Percentiles rank a stretch among this genome's conserved stretches.
Evolutionary conservation across 352 stramenopile genomes (phyloP).

Genomic region (Phytophthora ohioensis): DNA sequence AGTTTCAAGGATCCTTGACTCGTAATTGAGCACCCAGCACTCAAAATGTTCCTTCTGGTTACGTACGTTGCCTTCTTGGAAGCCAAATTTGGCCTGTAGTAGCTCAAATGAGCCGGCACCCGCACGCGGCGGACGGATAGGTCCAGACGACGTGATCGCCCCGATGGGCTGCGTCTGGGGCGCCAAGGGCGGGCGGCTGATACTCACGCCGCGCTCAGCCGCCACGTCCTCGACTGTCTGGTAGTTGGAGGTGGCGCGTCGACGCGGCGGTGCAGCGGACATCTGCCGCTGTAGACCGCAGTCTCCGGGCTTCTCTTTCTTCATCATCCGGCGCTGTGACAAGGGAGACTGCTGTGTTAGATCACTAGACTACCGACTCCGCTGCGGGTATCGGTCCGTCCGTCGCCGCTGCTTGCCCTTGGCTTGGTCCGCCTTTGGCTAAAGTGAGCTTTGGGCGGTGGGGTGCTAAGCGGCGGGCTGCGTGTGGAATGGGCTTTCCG

Average conservation of each 20-base stretch:
- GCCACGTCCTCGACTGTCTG: conserved; percentile 77
- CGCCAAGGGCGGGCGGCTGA: conserved; percentile 34
- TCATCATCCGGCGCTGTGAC: conserved; percentile 18
- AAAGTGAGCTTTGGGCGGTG: neutral
- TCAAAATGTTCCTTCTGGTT: conserved; percentile 91
- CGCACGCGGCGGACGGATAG: conserved; percentile 32
- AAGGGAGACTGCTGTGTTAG: neutral
- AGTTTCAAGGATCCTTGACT: conserved; percentile 58
- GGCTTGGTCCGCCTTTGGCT: conserved; percentile 24
- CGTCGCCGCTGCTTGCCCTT: neutral
- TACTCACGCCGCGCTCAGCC: conserved; percentile 51
- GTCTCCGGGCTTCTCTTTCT: conserved; percentile 34
- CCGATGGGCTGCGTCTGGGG: conserved; percentile 21
- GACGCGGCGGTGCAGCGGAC: conserved; percentile 35
- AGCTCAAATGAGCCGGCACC: conserved; percentile 75
- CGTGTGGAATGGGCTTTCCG: conserved; percentile 38
- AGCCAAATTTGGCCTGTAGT: conserved; percentile 87
- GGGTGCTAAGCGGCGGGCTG: conserved; percentile 1
- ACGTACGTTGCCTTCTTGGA: conserved; percentile 84
- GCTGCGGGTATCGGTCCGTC: conserved; percentile 7
- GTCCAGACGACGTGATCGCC: conserved; percentile 29
- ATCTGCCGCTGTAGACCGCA: conserved; percentile 34
- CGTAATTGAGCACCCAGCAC: conserved; percentile 86
- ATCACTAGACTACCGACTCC: neutral
- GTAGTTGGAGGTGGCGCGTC: conserved; percentile 81